A percentile compares a stretch with the other conserved stretches of the same genome.
These are phyloP conservation scores for Fragaria ananassa DNA, from an alignment of 306 rosid genomes.

Conservation along the genomic window DNA sequence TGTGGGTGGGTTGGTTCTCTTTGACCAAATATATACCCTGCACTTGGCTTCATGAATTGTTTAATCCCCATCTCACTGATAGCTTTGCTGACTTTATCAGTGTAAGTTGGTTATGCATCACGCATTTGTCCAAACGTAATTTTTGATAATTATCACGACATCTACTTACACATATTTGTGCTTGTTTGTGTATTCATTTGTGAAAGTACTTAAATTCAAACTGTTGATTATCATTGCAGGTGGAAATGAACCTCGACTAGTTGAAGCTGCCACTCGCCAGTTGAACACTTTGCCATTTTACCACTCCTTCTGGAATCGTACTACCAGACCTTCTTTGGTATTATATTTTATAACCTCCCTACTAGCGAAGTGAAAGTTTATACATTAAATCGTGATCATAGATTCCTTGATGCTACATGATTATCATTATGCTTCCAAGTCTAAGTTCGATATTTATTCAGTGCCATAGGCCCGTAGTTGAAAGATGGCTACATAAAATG, in stretches of 20 bases:
- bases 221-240: slow-evolving; percentile 42
- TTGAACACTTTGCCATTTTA: slow-evolving; percentile 89
- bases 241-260: slow-evolving; percentile 80
- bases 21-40: not conserved
- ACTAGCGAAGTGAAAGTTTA: not conserved
- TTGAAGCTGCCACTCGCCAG: slow-evolving; percentile 80
- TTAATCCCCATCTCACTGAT: not conserved
- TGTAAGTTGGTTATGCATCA: slow-evolving; percentile 6
- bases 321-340: slow-evolving; percentile 95
- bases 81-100: not conserved
- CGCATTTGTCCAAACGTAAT: not conserved
- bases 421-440: slow-evolving; percentile 3
- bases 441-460: not conserved
- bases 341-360: slow-evolving; percentile 16
- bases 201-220: not conserved
- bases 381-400: not conserved
- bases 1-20: not conserved
- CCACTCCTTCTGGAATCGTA: slow-evolving; percentile 99
- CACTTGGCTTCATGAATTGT: not conserved
- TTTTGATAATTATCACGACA: not conserved
- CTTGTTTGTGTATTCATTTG: not conserved
- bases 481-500: not conserved
- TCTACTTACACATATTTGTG: not conserved
- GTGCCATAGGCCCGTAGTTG: not conserved
- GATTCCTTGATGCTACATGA: not conserved